phyloP scores from a whole-genome alignment of 2,329 filamentous ascomycete genomes.

The Alternaria panax region DNA sequence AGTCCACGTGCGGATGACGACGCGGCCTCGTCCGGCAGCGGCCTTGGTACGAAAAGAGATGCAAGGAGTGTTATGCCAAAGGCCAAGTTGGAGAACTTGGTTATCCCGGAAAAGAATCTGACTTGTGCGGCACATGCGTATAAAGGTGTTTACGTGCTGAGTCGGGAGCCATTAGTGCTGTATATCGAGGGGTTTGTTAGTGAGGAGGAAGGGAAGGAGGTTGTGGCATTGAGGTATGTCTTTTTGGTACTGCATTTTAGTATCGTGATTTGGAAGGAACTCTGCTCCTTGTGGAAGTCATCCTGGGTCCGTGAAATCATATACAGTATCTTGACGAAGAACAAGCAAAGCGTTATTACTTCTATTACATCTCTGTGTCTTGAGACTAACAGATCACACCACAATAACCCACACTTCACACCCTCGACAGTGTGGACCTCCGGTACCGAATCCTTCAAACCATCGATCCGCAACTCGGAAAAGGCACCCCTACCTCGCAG shows the following conservation, averaged over 20 bases:
- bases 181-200: slow-evolving; percentile 66
- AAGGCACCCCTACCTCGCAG: slow-evolving; percentile 51
- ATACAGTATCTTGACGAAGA: not conserved
- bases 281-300: not conserved
- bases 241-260: not conserved
- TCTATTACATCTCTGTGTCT: not conserved
- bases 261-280: not conserved
- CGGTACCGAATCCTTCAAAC: slow-evolving; percentile 56
- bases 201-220: slow-evolving; percentile 56
- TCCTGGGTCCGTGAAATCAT: not conserved
- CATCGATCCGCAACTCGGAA: slow-evolving; percentile 61
- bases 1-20: not conserved
- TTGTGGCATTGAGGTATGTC: slow-evolving; percentile 61
- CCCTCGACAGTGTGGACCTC: slow-evolving; percentile 64
- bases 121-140: slow-evolving; percentile 51
- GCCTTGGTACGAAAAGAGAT: not conserved
- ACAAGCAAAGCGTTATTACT: not conserved
- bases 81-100: slow-evolving; percentile 46
- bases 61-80: slow-evolving; percentile 23
- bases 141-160: slow-evolving; percentile 58
- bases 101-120: slow-evolving; percentile 51
- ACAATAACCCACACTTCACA: slow-evolving; percentile 58
- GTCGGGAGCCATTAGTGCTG: slow-evolving; percentile 62
- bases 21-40: not conserved
- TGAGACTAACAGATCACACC: slow-evolving; percentile 2